A percentile compares a stretch with the other conserved stretches of the same genome.
Evolutionary conservation across 306 rosid species (phyloP).

Genomic region (Malus sieversii): DNA sequence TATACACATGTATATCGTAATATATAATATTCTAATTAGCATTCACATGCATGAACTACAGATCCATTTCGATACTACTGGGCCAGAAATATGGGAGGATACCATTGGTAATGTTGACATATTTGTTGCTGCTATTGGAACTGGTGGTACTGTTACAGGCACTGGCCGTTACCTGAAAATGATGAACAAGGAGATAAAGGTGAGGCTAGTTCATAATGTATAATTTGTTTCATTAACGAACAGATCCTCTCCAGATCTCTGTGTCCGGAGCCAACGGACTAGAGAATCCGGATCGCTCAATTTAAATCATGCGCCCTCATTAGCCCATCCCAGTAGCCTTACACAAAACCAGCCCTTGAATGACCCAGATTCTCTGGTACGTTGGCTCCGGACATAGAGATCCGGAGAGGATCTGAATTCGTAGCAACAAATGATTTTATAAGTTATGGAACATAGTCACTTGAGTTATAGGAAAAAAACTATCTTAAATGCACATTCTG

Average conservation of each 20-base stretch:
- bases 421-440: neutral
- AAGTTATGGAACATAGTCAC: neutral
- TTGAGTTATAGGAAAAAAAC: neutral
- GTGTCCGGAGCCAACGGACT: too few relatives aligned
- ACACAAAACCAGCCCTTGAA: too few relatives aligned
- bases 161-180: constrained; percentile 74
- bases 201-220: constrained; percentile 14
- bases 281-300: too few relatives aligned
- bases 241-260: neutral
- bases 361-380: too few relatives aligned
- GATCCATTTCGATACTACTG: constrained; percentile 96
- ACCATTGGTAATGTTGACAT: constrained; percentile 81
- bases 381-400: too few relatives aligned
- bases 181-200: constrained; percentile 69
- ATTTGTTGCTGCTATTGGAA: constrained; percentile 87
- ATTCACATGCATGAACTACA: constrained; percentile 46
- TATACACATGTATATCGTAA: neutral
- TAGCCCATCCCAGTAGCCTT: too few relatives aligned
- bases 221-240: neutral
- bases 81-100: constrained; percentile 99
- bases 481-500: neutral
- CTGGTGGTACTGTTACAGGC: constrained; percentile 93
- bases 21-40: constrained; percentile 4
- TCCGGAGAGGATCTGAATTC: too few relatives aligned
- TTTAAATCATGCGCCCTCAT: too few relatives aligned